phyloP scores from a whole-genome alignment of 2,329 filamentous ascomycete species.

The Leptographium procerum region DNA sequence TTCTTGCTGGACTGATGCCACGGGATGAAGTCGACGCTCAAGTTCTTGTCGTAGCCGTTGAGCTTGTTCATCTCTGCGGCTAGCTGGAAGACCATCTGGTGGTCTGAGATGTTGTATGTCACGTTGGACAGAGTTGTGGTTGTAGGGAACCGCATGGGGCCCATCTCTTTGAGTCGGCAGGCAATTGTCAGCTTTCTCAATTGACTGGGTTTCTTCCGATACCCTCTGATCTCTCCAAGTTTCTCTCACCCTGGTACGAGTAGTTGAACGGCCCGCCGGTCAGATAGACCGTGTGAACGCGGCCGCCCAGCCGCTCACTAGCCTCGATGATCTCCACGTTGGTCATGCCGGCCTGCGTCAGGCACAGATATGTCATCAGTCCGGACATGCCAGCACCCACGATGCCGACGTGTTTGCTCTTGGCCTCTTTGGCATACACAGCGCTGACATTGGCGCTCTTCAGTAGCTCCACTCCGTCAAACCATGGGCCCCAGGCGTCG shows the following conservation, averaged over 20 bases:
- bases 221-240: too few relatives aligned
- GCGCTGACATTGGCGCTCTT: slow-evolving; percentile 39
- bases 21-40: slow-evolving; percentile 48
- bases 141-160: slow-evolving; percentile 51
- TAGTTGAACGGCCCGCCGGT: slow-evolving; percentile 48
- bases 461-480: slow-evolving; percentile 51
- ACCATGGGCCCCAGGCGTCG: slow-evolving; percentile 46
- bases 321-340: slow-evolving; percentile 54
- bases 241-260: slow-evolving; percentile 42
- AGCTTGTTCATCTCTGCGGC: slow-evolving; percentile 47
- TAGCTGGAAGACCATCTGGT: slow-evolving; percentile 54
- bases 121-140: slow-evolving; percentile 31
- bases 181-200: neutral
- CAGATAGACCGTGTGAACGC: slow-evolving; percentile 53
- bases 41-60: slow-evolving; percentile 37
- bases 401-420: slow-evolving; percentile 49
- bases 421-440: slow-evolving; percentile 40
- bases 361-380: slow-evolving; percentile 45
- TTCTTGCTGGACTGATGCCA: slow-evolving; percentile 49
- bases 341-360: slow-evolving; percentile 40
- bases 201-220: neutral
- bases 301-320: slow-evolving; percentile 47
- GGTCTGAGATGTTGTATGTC: slow-evolving; percentile 48
- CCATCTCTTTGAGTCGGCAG: slow-evolving; percentile 28
- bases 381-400: slow-evolving; percentile 56